phyloP scores from a whole-genome alignment of 208 protist genomes.

The Leishmania tarentolae region DNA sequence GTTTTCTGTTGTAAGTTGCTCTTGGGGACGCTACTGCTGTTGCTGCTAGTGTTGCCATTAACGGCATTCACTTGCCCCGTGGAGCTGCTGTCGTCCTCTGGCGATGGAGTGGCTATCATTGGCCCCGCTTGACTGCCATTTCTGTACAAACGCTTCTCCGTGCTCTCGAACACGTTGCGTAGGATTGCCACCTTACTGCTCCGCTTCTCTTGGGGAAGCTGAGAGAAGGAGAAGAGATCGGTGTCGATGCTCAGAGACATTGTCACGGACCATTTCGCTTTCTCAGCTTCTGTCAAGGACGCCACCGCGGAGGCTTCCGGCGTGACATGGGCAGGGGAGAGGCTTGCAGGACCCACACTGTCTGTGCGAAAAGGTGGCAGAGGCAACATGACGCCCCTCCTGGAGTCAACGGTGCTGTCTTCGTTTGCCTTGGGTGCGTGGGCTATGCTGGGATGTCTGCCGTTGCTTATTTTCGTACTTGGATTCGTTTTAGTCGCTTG shows the following conservation, averaged over 20 bases:
- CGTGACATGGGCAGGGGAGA: background rate
- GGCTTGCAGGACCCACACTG: background rate
- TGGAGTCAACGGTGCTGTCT: background rate
- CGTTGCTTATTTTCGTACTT: constrained; percentile 1
- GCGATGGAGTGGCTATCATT: background rate
- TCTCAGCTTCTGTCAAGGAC: background rate
- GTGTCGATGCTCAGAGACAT: constrained; percentile 19
- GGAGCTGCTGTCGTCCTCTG: background rate
- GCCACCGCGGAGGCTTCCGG: background rate
- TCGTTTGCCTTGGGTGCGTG: background rate
- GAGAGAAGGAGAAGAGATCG: constrained; percentile 18
- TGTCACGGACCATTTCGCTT: constrained; percentile 17
- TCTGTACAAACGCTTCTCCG: background rate
- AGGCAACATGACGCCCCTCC: background rate
- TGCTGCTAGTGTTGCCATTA: background rate
- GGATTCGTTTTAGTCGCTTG: background rate
- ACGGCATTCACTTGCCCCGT: background rate
- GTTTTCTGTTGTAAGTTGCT: background rate
- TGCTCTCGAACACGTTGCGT: constrained; percentile 14
- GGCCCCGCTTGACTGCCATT: background rate
- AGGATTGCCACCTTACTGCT: constrained; percentile 19
- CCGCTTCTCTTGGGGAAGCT: constrained; percentile 15
- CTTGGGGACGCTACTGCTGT: background rate
- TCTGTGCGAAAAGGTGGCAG: background rate
- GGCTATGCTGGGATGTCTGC: background rate